These are phyloP conservation scores for Leptographium procerum DNA, from an alignment of 2,329 filamentous ascomycete genomes.

Conservation along the genomic window DNA sequence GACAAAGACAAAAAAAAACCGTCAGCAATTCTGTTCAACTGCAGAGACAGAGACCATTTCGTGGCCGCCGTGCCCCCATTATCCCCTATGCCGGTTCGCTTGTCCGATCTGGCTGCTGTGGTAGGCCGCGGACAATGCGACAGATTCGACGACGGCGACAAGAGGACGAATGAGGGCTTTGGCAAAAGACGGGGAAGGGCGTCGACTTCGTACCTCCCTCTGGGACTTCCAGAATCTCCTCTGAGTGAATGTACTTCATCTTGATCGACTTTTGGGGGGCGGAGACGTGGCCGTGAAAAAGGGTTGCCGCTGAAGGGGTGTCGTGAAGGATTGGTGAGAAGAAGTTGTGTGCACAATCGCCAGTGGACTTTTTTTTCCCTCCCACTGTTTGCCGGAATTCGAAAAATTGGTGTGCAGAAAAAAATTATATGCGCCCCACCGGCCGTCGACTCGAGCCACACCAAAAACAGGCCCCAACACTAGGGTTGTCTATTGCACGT, in stretches of 20 bases:
- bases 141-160: neutral
- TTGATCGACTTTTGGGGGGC: conserved; percentile 49
- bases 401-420: conserved; percentile 9
- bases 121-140: neutral
- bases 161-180: neutral
- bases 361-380: conserved; percentile 5
- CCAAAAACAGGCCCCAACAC: neutral
- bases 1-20: conserved; percentile 9
- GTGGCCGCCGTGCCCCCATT: neutral
- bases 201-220: conserved; percentile 65
- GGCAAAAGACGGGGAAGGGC: neutral
- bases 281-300: conserved; percentile 27
- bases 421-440: neutral
- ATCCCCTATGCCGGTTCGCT: neutral
- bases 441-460: neutral
- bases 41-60: neutral
- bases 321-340: conserved; percentile 10
- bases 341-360: neutral
- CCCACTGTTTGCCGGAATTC: conserved; percentile 3
- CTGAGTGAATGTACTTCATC: conserved; percentile 99
- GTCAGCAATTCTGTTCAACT: conserved; percentile 16
- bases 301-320: neutral
- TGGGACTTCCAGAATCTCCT: conserved; percentile 90
- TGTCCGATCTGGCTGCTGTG: neutral
- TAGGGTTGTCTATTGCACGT: conserved; percentile 2